phyloP scores from a whole-genome alignment of 2,329 filamentous ascomycete genomes.

The Penicillium sp. region DNA sequence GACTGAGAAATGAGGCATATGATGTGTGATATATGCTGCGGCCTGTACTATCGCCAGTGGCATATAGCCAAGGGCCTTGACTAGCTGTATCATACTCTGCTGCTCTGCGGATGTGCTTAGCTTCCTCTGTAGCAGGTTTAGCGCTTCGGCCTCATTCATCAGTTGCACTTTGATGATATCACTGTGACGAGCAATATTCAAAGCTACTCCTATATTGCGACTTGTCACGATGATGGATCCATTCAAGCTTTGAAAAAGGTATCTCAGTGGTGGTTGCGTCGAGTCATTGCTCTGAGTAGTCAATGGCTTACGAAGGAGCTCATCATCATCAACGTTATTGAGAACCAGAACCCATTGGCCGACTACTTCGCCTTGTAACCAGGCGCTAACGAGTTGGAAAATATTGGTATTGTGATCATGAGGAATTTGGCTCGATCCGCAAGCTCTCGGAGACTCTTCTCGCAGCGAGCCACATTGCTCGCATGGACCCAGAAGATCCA shows the following conservation, averaged over 20 bases:
- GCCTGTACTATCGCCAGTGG: conserved; percentile 19
- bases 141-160: conserved; percentile 19
- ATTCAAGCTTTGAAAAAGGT: neutral
- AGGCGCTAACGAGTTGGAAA: conserved; percentile 26
- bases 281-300: neutral
- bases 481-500: neutral
- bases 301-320: neutral
- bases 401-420: conserved; percentile 33
- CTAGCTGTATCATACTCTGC: neutral
- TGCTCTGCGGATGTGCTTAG: conserved; percentile 11
- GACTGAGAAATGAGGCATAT: conserved; percentile 2
- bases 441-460: neutral
- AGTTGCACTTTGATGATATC: conserved; percentile 14
- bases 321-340: conserved; percentile 20
- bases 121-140: conserved; percentile 31
- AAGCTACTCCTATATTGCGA: neutral
- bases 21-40: conserved; percentile 27
- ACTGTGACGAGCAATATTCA: neutral
- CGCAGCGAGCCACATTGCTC: neutral
- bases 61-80: conserved; percentile 18
- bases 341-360: conserved; percentile 26
- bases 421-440: neutral
- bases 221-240: neutral
- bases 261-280: too few species aligned
- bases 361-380: conserved; percentile 11